phyloP scores from a whole-genome alignment of 495 filamentous ascomycete genomes.

The Eremomyces bilateralis region DNA sequence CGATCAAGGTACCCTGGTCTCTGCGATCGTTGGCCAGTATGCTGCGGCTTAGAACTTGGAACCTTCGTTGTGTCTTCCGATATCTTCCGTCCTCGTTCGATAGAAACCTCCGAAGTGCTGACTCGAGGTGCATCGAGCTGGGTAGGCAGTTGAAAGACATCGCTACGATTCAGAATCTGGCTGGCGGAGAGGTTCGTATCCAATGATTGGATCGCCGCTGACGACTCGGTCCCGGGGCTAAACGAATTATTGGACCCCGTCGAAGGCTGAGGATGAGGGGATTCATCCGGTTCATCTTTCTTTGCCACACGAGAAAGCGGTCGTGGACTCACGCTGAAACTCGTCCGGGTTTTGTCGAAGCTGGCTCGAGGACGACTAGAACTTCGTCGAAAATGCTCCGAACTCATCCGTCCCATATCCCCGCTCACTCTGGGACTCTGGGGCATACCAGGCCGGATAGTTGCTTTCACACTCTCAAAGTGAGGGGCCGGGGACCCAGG shows the following conservation, averaged over 20 bases:
- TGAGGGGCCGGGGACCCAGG: constrained; percentile 26
- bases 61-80: constrained; percentile 29
- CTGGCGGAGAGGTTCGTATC: constrained; percentile 63
- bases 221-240: constrained; percentile 46
- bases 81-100: constrained; percentile 14
- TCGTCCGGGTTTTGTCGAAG: neutral
- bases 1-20: too few species aligned
- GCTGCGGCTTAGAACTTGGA: too few species aligned
- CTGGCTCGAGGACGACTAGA: constrained; percentile 19
- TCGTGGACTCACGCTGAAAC: neutral
- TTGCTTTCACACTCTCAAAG: constrained; percentile 41
- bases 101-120: constrained; percentile 13
- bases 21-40: too few species aligned
- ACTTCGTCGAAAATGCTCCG: constrained; percentile 25
- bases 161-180: constrained; percentile 68
- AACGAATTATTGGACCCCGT: constrained; percentile 54
- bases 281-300: constrained; percentile 50
- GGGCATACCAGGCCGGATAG: constrained; percentile 31
- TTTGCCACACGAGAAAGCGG: constrained; percentile 15
- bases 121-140: too few species aligned
- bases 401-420: constrained; percentile 12
- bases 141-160: constrained; percentile 75
- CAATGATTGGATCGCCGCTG: constrained; percentile 43
- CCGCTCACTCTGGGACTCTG: constrained; percentile 16
- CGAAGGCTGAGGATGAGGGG: too few species aligned